Conservation (phyloP, 306 rosid genomes). For the Arachis hypogaea region DNA sequence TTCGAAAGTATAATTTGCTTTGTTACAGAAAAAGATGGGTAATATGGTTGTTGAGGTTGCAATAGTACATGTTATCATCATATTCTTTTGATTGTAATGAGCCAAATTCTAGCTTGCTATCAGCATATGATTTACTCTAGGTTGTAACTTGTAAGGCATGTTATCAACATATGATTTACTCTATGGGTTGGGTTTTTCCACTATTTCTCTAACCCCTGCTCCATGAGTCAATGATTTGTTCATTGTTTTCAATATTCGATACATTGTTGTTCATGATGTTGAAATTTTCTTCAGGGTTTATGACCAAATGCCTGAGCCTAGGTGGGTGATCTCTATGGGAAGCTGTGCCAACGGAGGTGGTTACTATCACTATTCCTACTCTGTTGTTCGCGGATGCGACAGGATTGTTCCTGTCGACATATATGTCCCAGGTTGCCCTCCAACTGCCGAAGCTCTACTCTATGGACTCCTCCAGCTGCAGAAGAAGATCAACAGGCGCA, state of each 20-base stretch:
- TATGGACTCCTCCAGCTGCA: conserved; percentile 97
- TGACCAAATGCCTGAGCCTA: conserved; percentile 99
- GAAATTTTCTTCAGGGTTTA: conserved; percentile 73
- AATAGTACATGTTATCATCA: background rate
- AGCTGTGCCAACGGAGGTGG: conserved; percentile 99
- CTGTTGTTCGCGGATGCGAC: conserved; percentile 95
- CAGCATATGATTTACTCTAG: background rate
- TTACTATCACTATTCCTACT: conserved; percentile 95
- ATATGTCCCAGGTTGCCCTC: conserved; percentile 97
- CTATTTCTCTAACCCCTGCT: background rate
- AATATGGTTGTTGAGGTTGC: background rate
- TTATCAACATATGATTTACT: background rate
- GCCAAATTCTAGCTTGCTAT: background rate
- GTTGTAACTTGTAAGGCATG: background rate
- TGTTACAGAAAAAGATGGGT: background rate
- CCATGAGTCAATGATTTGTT: no score
- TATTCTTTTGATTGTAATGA: background rate
- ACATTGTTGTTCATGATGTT: background rate
- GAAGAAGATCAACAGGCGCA: conserved; percentile 97
- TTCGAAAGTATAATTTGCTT: background rate
- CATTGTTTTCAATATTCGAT: background rate
- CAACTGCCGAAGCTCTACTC: conserved; percentile 92
- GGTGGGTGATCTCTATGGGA: conserved; percentile 99
- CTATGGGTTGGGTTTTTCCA: background rate
- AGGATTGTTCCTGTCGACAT: conserved; percentile 96